Evolutionary conservation across 495 filamentous ascomycete genomes (phyloP), one percentile per base, ranked within the genome.

Genomic region (Aspergillus biplanus): DNA sequence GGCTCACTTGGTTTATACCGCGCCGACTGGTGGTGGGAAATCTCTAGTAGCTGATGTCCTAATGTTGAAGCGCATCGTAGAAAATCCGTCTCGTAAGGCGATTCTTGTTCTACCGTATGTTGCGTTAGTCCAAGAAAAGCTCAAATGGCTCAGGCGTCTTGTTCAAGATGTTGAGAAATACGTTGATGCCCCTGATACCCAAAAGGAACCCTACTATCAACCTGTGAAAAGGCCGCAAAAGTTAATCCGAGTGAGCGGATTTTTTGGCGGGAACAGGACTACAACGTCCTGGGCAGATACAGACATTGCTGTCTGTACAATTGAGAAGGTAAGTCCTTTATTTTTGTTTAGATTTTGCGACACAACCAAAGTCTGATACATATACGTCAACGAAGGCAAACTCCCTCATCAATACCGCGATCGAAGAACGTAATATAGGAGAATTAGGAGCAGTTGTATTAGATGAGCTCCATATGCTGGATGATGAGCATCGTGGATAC

Each of bases 1-100:
- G 52, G 83, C 80, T 49, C 92, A 92, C 64, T 73, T 95, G 16
- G 88, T 94, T 37, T 94, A 95, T 70, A 90, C 88, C 8, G 91
- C 91, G n/a, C 91, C 91, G 8, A 93, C 91, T 1, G 91, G 91
- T 6, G 91, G 90, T 39, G 91, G 91, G 32, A 94, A 93, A 74
- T 91, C 89, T 16, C 82, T 93, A 13, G 88, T 92, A 48, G 89
- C 89, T 37, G 89, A 92, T 72, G 77, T 93, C 5, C 73, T 93
- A 31, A 87, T 92, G 84, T 76, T 93, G 47, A 91, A 89, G 69
- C 82, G 83, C 52, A 81, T 95, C 9, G 78, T 93, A 34, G 85
- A 87, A 39, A 82, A 88, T 49, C 82, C 85, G 3, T 76, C 80
- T 12, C 82, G 83, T 58, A 93, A 93, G 67, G 91, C 89, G 3